A percentile compares a stretch with the other conserved stretches of the same genome.
These are phyloP conservation scores for Geotrichum candidum DNA, from an alignment of 1,139 yeast genomes.

Conservation along the genomic window DNA sequence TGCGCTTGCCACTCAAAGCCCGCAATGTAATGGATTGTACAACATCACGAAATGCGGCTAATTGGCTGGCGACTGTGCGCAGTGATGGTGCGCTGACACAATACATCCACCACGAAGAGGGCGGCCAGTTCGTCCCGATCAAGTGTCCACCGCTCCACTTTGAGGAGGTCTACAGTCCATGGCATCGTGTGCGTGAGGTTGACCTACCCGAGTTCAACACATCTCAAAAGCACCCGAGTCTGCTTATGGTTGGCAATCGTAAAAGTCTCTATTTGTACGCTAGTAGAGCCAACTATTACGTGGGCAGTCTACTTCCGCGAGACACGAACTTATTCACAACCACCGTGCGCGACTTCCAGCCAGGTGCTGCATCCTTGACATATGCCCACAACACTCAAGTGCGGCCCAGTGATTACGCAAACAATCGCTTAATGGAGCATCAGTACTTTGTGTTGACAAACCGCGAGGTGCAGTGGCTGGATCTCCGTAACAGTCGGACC, in stretches of 20 bases:
- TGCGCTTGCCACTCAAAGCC: conserved; percentile 9
- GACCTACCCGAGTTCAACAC: background rate
- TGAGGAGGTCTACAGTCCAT: conserved; percentile 7
- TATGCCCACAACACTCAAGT: background rate
- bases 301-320: conserved; percentile 6
- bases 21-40: conserved; percentile 12
- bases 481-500: conserved; percentile 25
- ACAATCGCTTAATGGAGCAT: conserved; percentile 11
- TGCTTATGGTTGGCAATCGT: conserved; percentile 13
- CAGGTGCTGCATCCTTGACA: conserved; percentile 9
- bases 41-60: background rate
- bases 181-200: conserved; percentile 11
- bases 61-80: conserved; percentile 11
- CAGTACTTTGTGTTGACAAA: conserved; percentile 28
- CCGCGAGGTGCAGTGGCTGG: conserved; percentile 27
- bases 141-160: conserved; percentile 13
- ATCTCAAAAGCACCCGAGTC: background rate
- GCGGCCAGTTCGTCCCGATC: background rate
- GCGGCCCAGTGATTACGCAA: background rate
- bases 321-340: conserved; percentile 1
- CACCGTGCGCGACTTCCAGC: conserved; percentile 14
- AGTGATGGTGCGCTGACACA: conserved; percentile 12
- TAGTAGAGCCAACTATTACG: conserved; percentile 1
- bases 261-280: conserved; percentile 10
- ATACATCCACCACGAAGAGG: background rate